Evolutionary conservation across 495 filamentous ascomycete genomes (phyloP).

Genomic region (Penicillium robsamsonii): DNA sequence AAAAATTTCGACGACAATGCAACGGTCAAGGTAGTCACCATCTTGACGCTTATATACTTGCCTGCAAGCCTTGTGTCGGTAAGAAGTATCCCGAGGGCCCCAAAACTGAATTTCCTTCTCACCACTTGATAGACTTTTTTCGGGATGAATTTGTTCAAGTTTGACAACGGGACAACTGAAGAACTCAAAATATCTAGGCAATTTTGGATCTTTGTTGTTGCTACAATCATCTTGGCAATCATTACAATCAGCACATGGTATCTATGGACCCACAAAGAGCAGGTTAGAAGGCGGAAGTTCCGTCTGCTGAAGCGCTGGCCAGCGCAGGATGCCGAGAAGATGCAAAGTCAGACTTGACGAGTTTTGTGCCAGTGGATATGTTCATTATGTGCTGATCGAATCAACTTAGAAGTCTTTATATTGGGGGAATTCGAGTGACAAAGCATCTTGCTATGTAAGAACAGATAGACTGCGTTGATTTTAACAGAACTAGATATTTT

Average conservation of each 20-base stretch:
- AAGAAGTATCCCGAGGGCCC: conserved; percentile 13
- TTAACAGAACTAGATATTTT: no score
- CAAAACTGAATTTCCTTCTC: not conserved
- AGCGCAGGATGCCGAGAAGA: not conserved
- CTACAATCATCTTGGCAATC: conserved; percentile 5
- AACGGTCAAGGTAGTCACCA: conserved; percentile 39
- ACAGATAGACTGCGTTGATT: no score
- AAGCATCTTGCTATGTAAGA: no score
- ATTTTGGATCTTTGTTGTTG: conserved; percentile 35
- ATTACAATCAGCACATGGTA: conserved; percentile 1
- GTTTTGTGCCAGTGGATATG: no score
- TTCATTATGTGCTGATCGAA: no score
- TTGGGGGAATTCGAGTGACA: no score
- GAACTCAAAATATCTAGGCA: conserved; percentile 25
- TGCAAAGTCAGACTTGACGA: not conserved
- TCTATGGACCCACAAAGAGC: conserved; percentile 3
- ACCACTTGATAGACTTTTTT: conserved; percentile 21
- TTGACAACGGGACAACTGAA: conserved; percentile 10
- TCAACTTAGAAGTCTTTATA: no score
- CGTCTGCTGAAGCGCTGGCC: not conserved
- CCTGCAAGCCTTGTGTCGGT: conserved; percentile 44
- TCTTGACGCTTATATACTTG: conserved; percentile 41
- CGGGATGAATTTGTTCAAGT: conserved; percentile 32
- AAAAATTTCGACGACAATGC: conserved; percentile 35
- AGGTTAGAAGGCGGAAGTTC: not conserved